Evolutionary conservation across 805 yeast species (phyloP).

Genomic region (Lachancea lanzarotensis): DNA sequence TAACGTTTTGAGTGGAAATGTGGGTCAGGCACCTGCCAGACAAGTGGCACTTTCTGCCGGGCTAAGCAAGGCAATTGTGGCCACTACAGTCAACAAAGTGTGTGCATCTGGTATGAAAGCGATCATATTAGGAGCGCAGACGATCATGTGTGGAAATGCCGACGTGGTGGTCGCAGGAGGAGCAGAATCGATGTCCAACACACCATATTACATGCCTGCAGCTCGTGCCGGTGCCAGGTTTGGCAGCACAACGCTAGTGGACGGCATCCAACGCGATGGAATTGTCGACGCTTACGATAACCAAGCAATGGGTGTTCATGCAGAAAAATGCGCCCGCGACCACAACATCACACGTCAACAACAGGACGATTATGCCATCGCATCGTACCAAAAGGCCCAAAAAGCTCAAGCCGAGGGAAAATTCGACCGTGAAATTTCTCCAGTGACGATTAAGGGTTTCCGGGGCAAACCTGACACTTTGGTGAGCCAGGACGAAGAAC

Average conservation of each 20-base stretch:
- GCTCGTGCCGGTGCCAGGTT: slow-evolving; percentile 87
- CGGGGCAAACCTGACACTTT: slow-evolving; percentile 83
- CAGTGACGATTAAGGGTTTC: slow-evolving; percentile 80
- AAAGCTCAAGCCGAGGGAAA: slow-evolving; percentile 75
- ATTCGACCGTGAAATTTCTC: slow-evolving; percentile 75
- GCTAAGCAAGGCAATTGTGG: slow-evolving; percentile 68
- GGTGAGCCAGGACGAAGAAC: slow-evolving; percentile 79
- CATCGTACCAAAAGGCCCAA: slow-evolving; percentile 81
- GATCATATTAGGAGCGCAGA: slow-evolving; percentile 82
- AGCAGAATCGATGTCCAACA: slow-evolving; percentile 94
- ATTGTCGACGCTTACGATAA: slow-evolving; percentile 85
- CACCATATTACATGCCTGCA: slow-evolving; percentile 84
- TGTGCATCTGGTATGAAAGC: slow-evolving; percentile 97
- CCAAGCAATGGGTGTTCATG: slow-evolving; percentile 92
- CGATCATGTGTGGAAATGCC: slow-evolving; percentile 80
- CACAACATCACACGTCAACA: slow-evolving; percentile 70
- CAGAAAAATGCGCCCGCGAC: slow-evolving; percentile 91
- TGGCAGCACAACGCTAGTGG: slow-evolving; percentile 74
- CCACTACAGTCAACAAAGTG: slow-evolving; percentile 91
- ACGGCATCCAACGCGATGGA: slow-evolving; percentile 91
- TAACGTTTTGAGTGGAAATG: slow-evolving; percentile 84
- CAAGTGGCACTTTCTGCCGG: slow-evolving; percentile 94
- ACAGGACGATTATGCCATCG: slow-evolving; percentile 84
- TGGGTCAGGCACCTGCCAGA: slow-evolving; percentile 97
- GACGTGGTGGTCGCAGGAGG: slow-evolving; percentile 96